Percentiles rank a stretch among this genome's conserved stretches.
Evolutionary conservation across 2,329 filamentous ascomycete genomes (phyloP).

Genomic region (Fusarium sp.): DNA sequence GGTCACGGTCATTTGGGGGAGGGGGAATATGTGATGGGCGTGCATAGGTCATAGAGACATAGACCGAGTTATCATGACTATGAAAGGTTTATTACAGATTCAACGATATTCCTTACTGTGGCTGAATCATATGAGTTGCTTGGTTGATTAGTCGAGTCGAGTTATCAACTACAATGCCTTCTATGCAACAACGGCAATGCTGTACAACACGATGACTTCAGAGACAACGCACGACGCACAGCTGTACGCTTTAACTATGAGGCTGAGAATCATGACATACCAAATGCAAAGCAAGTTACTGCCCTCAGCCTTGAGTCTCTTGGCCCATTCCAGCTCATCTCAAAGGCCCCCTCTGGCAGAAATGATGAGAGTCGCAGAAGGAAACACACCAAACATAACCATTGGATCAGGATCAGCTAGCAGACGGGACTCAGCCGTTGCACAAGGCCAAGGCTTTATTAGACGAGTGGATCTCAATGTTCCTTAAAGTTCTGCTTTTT

Average conservation of each 20-base stretch:
- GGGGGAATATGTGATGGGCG: constrained; percentile 8
- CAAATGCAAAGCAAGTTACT: not conserved
- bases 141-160: not conserved
- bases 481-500: constrained; percentile 44
- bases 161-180: not conserved
- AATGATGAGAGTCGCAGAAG: constrained; percentile 32
- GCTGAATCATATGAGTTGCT: not conserved
- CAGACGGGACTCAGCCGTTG: constrained; percentile 36
- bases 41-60: constrained; percentile 25
- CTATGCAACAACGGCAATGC: constrained; percentile 1
- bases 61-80: constrained; percentile 13
- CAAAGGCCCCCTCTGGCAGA: constrained; percentile 3
- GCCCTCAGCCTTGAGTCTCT: constrained; percentile 15
- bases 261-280: constrained; percentile 31
- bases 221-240: not conserved
- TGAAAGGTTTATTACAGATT: constrained; percentile 6
- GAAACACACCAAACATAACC: constrained; percentile 20
- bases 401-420: constrained; percentile 35
- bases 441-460: constrained; percentile 31
- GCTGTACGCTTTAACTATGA: constrained; percentile 20
- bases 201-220: constrained; percentile 14
- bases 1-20: constrained; percentile 18
- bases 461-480: constrained; percentile 39
- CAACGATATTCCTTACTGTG: not conserved
- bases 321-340: constrained; percentile 10